Evolutionary conservation across 2,329 filamentous ascomycete species (phyloP), one percentile per base, ranked within the genome.

Genomic region (Aspergillus eucalypticola): DNA sequence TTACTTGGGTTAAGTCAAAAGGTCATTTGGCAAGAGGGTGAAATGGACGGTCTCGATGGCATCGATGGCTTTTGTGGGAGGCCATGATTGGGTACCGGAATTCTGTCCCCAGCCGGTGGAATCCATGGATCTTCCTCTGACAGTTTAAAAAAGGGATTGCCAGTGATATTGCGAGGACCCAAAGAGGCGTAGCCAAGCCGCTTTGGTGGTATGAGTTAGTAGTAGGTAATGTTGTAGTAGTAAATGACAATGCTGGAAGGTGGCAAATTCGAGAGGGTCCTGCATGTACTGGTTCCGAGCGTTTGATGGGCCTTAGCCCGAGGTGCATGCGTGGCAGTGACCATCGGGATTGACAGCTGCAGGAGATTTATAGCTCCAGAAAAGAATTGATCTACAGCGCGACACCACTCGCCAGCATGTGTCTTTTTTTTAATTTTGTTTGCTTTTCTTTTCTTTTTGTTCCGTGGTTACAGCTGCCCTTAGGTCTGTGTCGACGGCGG

Each of bases 1-100:
- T 49, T 49, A 49, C 46, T n/a, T 21, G 23, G 11, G 29, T 29
- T 49, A 29, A 49, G n/a, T 49, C 46, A 17, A 32, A 39, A 39
- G 50, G 19, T 23, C 32, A n/a, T 23, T 53, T 39, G 32, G 50
- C 38, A 53, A 38, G 19, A 21, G 39, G 11, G 25, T 25, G 23
- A 44, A 54, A 32, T 27, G 25, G 39, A 44, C 7, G 52, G 39
- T 42, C 39, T 54, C 52, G 25, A 54, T 58, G 21, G 49, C 50
- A 58, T 51, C 25, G 50, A 58, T 38, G 49, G 49, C 49, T 54
- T 58, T 23, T 46, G 11, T 11, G 52, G 41, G 17, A 21, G 38
- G 21, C 10, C 38, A 42, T 58, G 56, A 58, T 58, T 58, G 56
- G 56, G 56, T 58, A 58, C 56, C 56, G 49, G 23, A 17, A 38